A percentile compares a stretch with the other conserved stretches of the same genome.
phyloP scores from a whole-genome alignment of 176 grass and related monocot species.

The Chloris gayana region DNA sequence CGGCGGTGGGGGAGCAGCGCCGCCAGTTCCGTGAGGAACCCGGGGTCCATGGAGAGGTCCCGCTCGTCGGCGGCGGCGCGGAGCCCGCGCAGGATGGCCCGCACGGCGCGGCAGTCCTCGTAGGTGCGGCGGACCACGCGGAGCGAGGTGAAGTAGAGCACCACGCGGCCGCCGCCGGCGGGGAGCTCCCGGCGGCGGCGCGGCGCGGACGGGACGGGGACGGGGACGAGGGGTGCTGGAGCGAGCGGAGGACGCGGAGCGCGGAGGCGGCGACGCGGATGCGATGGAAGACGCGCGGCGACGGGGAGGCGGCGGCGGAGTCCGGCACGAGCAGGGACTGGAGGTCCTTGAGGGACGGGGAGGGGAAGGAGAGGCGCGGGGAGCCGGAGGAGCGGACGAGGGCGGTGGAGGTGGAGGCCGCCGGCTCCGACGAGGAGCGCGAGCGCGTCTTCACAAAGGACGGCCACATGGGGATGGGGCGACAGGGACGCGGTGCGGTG shows the following conservation, averaged over 20 bases:
- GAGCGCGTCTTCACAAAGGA: constrained; percentile 60
- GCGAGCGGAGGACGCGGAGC: constrained; percentile 54
- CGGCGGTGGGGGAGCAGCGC: constrained; percentile 39
- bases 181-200: neutral
- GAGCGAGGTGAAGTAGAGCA: constrained; percentile 85
- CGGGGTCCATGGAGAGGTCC: constrained; percentile 64
- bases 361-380: constrained; percentile 47
- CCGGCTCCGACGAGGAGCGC: neutral
- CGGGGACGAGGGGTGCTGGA: constrained; percentile 31
- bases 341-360: constrained; percentile 72
- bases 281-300: constrained; percentile 70
- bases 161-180: constrained; percentile 29
- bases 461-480: constrained; percentile 58
- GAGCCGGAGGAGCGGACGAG: constrained; percentile 23
- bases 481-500: neutral
- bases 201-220: neutral
- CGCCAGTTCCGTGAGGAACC: constrained; percentile 54
- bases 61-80: constrained; percentile 71
- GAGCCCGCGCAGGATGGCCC: constrained; percentile 62
- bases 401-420: constrained; percentile 6
- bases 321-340: constrained; percentile 54
- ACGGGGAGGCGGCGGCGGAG: neutral
- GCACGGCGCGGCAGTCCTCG: constrained; percentile 68
- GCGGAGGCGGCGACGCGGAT: constrained; percentile 65
- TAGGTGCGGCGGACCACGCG: constrained; percentile 72